These are phyloP conservation scores for Pseudonitzschia delicatissima DNA, from an alignment of 108 stramenopile species.

Conservation along the genomic window DNA sequence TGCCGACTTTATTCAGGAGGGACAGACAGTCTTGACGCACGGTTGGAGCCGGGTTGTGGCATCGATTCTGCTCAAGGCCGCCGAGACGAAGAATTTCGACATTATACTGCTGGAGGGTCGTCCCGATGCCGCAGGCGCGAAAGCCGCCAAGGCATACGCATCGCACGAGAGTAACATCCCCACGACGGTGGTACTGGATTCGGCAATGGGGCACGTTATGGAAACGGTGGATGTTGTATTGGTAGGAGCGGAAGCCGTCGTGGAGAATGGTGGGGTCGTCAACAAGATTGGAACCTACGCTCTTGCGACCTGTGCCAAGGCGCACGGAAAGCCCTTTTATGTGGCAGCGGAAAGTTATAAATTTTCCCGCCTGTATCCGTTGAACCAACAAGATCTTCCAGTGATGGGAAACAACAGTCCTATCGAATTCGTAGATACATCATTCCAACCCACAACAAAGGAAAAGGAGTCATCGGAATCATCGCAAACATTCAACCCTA, in stretches of 20 bases:
- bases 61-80: conserved; percentile 71
- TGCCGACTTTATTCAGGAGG: conserved; percentile 87
- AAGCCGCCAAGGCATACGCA: conserved; percentile 65
- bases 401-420: conserved; percentile 19
- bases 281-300: conserved; percentile 93
- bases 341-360: conserved; percentile 98
- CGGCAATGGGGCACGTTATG: conserved; percentile 94
- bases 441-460: conserved; percentile 4
- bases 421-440: conserved; percentile 56
- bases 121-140: conserved; percentile 86
- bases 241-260: conserved; percentile 95
- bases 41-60: conserved; percentile 90
- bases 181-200: conserved; percentile 86
- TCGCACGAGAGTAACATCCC: conserved; percentile 79
- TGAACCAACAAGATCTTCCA: conserved; percentile 90
- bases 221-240: conserved; percentile 91
- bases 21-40: conserved; percentile 85
- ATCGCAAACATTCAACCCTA: neutral
- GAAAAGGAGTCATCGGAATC: neutral
- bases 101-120: conserved; percentile 88
- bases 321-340: conserved; percentile 93
- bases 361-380: conserved; percentile 94
- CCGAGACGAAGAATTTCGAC: conserved; percentile 75
- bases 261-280: conserved; percentile 96
- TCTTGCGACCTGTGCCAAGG: conserved; percentile 83